A percentile compares a stretch with the other conserved stretches of the same genome.
Evolutionary conservation across 306 rosid genomes (phyloP).

Genomic region (Vigna radiata): DNA sequence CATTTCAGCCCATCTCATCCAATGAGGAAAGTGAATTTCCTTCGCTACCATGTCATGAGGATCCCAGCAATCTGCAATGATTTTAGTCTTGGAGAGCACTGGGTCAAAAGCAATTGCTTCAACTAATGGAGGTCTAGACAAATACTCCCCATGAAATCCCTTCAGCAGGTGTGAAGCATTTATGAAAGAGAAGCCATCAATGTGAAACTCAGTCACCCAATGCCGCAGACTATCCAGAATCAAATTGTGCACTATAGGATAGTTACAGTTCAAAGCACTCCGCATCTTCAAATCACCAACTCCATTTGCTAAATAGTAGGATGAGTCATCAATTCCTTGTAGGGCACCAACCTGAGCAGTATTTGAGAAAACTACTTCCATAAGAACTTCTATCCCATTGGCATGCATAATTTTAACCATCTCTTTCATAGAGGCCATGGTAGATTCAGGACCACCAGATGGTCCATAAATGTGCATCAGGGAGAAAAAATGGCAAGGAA

Average conservation of each 20-base stretch:
- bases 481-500: constrained; percentile 85
- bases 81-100: constrained; percentile 71
- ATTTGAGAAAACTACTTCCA: constrained; percentile 91
- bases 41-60: constrained; percentile 57
- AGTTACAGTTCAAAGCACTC: constrained; percentile 72
- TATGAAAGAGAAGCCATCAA: constrained; percentile 92
- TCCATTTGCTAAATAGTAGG: constrained; percentile 61
- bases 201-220: constrained; percentile 90
- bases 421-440: constrained; percentile 75
- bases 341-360: constrained; percentile 72
- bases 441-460: constrained; percentile 64
- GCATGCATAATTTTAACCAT: constrained; percentile 87
- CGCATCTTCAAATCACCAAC: constrained; percentile 48
- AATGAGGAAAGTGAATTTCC: constrained; percentile 80
- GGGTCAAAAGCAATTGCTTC: constrained; percentile 95
- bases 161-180: constrained; percentile 74
- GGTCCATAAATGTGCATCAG: constrained; percentile 67
- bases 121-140: constrained; percentile 85
- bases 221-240: constrained; percentile 79
- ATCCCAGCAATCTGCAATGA: constrained; percentile 85
- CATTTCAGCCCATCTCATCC: constrained; percentile 98
- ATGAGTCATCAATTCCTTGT: constrained; percentile 74
- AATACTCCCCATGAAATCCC: constrained; percentile 68
- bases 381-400: constrained; percentile 79
- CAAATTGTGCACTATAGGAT: constrained; percentile 80